phyloP scores from a whole-genome alignment of 1,284 basidiomycete genomes.

The Cryptococcus depauperatus region DNA sequence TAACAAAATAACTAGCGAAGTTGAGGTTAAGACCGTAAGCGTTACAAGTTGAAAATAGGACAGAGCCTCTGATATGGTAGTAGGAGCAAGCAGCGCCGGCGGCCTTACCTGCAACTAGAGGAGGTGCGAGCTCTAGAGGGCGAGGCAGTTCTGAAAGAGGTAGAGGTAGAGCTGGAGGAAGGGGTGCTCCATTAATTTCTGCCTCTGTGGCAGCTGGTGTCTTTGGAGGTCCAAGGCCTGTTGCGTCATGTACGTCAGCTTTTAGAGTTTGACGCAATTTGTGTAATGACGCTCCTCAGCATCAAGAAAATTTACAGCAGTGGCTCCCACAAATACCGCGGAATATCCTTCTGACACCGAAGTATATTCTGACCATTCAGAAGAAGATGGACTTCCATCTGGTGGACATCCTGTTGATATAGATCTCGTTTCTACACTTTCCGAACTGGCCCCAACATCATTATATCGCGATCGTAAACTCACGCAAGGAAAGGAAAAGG shows the following conservation, averaged over 20 bases:
- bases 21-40: not conserved
- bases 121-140: not conserved
- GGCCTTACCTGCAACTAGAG: not conserved
- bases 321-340: conserved; percentile 44
- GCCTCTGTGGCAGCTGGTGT: conserved; percentile 41
- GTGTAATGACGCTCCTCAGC: not conserved
- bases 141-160: conserved; percentile 1
- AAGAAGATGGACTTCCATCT: conserved; percentile 69
- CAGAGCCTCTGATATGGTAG: no score
- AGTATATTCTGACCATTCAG: conserved; percentile 81
- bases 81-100: no score
- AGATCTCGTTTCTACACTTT: conserved; percentile 67
- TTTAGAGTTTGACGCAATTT: not conserved
- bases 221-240: conserved; percentile 46
- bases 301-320: conserved; percentile 1
- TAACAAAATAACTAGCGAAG: conserved; percentile 1
- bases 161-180: conserved; percentile 17
- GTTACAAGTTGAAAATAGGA: no score
- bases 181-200: conserved; percentile 47
- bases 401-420: conserved; percentile 59
- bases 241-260: conserved; percentile 11
- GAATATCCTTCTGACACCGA: conserved; percentile 50
- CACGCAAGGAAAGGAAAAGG: conserved; percentile 35
- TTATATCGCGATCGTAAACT: conserved; percentile 49
- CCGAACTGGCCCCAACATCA: conserved; percentile 81